Base-by-base conservation (phyloP, 108 stramenopile species). In the Parmales sp. region DNA sequence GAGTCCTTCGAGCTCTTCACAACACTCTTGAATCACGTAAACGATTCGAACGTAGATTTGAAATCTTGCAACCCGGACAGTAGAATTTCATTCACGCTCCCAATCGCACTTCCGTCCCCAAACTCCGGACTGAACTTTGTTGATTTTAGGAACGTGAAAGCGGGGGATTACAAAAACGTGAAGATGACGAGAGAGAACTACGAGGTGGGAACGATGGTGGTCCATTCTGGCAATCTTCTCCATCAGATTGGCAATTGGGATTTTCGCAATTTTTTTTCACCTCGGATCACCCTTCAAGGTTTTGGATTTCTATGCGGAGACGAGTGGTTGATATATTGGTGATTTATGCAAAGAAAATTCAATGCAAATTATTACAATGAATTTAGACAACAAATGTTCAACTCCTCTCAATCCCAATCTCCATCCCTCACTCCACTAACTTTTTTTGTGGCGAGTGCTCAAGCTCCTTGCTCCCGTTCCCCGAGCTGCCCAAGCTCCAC, bases 401-500 rank as follows among this genome's bases (percentile, higher is more conserved):
- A n/a, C n/a, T n/a, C n/a, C n/a, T n/a, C n/a, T n/a, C n/a, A n/a
- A n/a, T n/a, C n/a, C n/a, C n/a, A n/a, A n/a, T n/a, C n/a, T n/a
- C n/a, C n/a, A n/a, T n/a, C n/a, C n/a, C n/a, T n/a, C n/a, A n/a
- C n/a, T n/a, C n/a, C n/a, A n/a, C n/a, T n/a, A n/a, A n/a, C n/a
- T n/a, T n/a, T n/a, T n/a, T n/a, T n/a, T n/a, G n/a, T n/a, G n/a
- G n/a, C n/a, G n/a, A n/a, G n/a, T n/a, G n/a, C n/a, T n/a, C n/a
- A n/a, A n/a, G n/a, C n/a, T n/a, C n/a, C n/a, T n/a, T n/a, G n/a
- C n/a, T n/a, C n/a, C n/a, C n/a, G n/a, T n/a, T n/a, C n/a, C n/a
- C n/a, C n/a, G n/a, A n/a, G n/a, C n/a, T n/a, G 65, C 45, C 31
- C 16, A 68, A 39, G 8, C 38, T n/a, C 65, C 67, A 37, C 9